Evolutionary conservation across 2,329 filamentous ascomycete species (phyloP).

Genomic region (Arthrobotrys conoides): DNA sequence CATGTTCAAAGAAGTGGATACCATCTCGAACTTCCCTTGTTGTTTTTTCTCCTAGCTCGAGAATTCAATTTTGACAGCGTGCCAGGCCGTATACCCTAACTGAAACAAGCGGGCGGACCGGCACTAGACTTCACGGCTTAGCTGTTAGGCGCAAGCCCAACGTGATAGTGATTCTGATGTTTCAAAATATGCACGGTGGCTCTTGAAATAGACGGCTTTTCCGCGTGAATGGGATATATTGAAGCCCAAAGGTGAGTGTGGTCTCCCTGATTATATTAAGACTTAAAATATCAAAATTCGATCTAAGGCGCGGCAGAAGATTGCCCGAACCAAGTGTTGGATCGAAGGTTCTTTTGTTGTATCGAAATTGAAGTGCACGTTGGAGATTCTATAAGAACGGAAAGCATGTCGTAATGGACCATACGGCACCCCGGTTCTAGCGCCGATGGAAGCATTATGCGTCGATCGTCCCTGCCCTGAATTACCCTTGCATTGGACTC

Average conservation of each 20-base stretch:
- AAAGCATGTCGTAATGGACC: not conserved
- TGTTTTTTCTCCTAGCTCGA: not conserved
- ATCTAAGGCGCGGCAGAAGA: not conserved
- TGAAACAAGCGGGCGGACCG: slow-evolving; percentile 45
- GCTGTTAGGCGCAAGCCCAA: slow-evolving; percentile 20
- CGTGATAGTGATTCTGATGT: slow-evolving; percentile 26
- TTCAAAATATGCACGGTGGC: slow-evolving; percentile 38
- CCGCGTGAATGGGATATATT: slow-evolving; percentile 19
- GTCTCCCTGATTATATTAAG: not conserved
- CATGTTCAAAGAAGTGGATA: not conserved
- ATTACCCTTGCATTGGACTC: not conserved
- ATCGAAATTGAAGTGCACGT: not conserved
- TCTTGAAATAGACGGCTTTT: slow-evolving; percentile 35
- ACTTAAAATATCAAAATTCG: not conserved
- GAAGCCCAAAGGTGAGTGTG: not conserved
- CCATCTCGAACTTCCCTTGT: not conserved
- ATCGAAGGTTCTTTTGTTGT: not conserved
- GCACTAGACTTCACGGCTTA: not conserved
- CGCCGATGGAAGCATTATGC: slow-evolving; percentile 5
- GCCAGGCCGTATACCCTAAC: slow-evolving; percentile 3
- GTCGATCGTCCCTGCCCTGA: slow-evolving; percentile 10
- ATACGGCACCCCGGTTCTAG: slow-evolving; percentile 13
- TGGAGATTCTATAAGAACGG: not conserved
- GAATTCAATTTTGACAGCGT: slow-evolving; percentile 1
- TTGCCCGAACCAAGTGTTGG: not conserved